Evolutionary conservation across 495 filamentous ascomycete genomes (phyloP).

Genomic region (Xylaria curta): DNA sequence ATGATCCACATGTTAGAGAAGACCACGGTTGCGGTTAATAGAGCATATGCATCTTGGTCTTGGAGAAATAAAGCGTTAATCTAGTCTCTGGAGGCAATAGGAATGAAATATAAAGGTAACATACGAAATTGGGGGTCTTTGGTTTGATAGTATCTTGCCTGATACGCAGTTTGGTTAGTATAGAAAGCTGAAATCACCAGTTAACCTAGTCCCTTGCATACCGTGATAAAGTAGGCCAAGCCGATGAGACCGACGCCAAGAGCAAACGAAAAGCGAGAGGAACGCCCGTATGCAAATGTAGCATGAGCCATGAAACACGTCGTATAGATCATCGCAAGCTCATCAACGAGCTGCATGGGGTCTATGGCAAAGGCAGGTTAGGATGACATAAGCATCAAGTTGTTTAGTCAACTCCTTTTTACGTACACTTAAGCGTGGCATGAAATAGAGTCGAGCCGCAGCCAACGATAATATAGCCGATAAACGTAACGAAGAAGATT

Average conservation of each 20-base stretch:
- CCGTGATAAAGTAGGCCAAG: conserved; percentile 80
- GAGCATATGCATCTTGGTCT: conserved; percentile 82
- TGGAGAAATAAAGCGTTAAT: not conserved
- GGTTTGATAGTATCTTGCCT: conserved; percentile 88
- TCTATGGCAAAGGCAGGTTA: conserved; percentile 58
- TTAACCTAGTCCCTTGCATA: conserved; percentile 34
- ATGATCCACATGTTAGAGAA: conserved; percentile 88
- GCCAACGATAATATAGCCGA: conserved; percentile 81
- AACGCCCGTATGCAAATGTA: conserved; percentile 76
- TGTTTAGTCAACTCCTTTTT: conserved; percentile 7
- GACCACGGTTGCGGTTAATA: conserved; percentile 80
- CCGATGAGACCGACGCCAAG: conserved; percentile 67
- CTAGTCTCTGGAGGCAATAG: not conserved
- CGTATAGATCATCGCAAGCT: conserved; percentile 97
- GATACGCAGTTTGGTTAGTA: conserved; percentile 31
- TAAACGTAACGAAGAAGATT: conserved; percentile 73
- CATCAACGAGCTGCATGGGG: conserved; percentile 96
- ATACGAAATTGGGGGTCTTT: conserved; percentile 83
- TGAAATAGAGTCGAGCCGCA: conserved; percentile 84
- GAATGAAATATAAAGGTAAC: not conserved
- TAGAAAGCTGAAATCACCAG: not conserved
- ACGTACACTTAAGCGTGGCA: conserved; percentile 77
- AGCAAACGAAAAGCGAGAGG: conserved; percentile 57
- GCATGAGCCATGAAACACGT: conserved; percentile 91
- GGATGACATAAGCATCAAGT: conserved; percentile 19